Percentiles rank a stretch among this genome's conserved stretches.
phyloP scores from a whole-genome alignment of 306 rosid genomes.

The Vigna hirtella region DNA sequence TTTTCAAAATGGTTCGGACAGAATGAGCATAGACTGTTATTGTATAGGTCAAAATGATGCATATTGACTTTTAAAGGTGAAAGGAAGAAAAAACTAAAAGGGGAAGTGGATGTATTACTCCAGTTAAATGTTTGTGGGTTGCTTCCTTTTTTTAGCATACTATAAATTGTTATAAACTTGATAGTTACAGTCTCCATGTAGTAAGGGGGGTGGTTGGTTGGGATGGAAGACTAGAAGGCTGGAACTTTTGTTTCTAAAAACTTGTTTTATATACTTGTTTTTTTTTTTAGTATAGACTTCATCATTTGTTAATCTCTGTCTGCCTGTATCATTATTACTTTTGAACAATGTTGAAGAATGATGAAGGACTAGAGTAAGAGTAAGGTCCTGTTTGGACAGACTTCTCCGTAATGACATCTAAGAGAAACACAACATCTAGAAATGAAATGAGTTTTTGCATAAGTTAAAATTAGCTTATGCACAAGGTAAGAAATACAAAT shows the following conservation, averaged over 20 bases:
- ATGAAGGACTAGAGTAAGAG: background rate
- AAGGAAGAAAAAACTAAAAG: background rate
- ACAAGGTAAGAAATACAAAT: too few relatives aligned
- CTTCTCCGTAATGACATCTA: too few relatives aligned
- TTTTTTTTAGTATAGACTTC: background rate
- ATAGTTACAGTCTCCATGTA: background rate
- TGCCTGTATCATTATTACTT: background rate
- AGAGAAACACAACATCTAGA: too few relatives aligned
- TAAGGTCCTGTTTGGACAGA: too few relatives aligned
- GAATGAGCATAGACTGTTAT: conserved; percentile 7
- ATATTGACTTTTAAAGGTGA: conserved; percentile 2
- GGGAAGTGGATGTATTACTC: background rate
- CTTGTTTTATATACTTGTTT: background rate
- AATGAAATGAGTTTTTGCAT: too few relatives aligned
- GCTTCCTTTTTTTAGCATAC: background rate
- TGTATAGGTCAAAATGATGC: conserved; percentile 2
- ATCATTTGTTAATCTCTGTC: background rate
- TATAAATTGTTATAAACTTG: conserved; percentile 6
- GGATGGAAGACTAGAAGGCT: background rate
- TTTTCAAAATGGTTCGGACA: conserved; percentile 27
- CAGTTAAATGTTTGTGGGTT: conserved; percentile 11
- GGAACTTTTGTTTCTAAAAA: background rate
- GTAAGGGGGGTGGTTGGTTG: background rate
- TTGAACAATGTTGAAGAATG: background rate
- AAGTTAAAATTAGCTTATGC: too few relatives aligned